These are phyloP conservation scores for Phytophthora syringae DNA, from an alignment of 352 stramenopile species.

Conservation along the genomic window DNA sequence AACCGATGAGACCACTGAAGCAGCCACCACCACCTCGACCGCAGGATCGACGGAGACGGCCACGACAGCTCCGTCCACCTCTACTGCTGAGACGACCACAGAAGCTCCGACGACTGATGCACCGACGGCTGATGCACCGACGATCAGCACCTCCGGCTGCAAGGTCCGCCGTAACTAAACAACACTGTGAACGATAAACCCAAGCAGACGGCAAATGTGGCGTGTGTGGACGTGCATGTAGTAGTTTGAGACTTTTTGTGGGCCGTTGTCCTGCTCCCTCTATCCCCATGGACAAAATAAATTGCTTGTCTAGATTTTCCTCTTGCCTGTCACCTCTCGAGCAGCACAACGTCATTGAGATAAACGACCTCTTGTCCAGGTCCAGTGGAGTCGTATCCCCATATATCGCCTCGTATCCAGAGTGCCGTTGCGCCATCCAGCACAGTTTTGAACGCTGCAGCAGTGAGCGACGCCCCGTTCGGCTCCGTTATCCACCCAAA, in stretches of 20 bases:
- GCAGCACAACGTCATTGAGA: constrained; percentile 67
- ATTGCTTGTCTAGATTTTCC: constrained; percentile 21
- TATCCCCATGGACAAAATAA: constrained; percentile 18
- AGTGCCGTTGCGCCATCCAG: constrained; percentile 43
- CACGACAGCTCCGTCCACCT: constrained; percentile 9
- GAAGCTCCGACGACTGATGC: constrained; percentile 19
- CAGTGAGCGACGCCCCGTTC: constrained; percentile 32
- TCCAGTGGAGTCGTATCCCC: constrained; percentile 51
- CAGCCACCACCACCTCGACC: not conserved
- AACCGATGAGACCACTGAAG: constrained; percentile 10
- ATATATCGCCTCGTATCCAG: constrained; percentile 76
- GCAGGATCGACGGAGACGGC: not conserved
- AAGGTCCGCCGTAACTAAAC: constrained; percentile 40
- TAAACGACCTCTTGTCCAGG: constrained; percentile 77
- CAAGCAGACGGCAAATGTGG: constrained; percentile 5
- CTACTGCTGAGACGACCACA: not conserved
- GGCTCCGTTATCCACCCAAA: constrained; percentile 80
- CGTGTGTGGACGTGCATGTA: constrained; percentile 12
- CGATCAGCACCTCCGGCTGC: constrained; percentile 31
- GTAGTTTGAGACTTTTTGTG: constrained; percentile 18
- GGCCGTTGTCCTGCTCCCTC: not conserved
- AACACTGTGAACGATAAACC: not conserved
- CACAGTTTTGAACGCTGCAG: constrained; percentile 39
- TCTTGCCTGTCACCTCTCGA: constrained; percentile 32
- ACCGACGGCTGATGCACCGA: constrained; percentile 28